Base-by-base conservation (phyloP, 331 rosid species). In the Acacia pycnantha region DNA sequence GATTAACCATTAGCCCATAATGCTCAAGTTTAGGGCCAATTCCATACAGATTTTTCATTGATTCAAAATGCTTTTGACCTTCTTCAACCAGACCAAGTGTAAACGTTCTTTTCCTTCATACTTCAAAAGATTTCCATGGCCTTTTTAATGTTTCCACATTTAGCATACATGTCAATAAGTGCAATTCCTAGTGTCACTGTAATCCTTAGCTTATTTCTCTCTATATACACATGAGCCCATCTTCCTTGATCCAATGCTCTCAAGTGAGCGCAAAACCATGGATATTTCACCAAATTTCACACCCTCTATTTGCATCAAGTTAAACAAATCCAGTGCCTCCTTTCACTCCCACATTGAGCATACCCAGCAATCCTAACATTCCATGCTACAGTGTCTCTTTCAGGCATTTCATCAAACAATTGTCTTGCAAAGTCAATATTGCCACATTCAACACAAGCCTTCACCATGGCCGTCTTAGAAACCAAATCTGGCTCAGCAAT, bases 161-260 rank as follows among this genome's bases (percentile, higher is more conserved):
- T 86, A 0, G 77, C 84, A 71, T 86, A 88, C 90, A 82, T 86
- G 65, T 88, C 90, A 24, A 88, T 43, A 51, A 86, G 72, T 3
- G 85, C 87, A 4, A 86, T 84, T 70, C 87, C 86, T 33, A 89
- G 73, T 1, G 77, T 78, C 81, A 89, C 82, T 0, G 86, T 84
- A 74, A 86, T 77, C 44, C 59, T 44, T 22, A 86, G 35, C 74
- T 78, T 82, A 51, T 79, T 86, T 73, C 29, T 89, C 73, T 84
- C 87, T 18, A 86, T 80, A 77, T 82, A 82, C 2, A 81, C 85
- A 70, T 88, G 84, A 1, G 88, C 89, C 85, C 91, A 86, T 74
- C 79, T 82, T 40, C 90, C 90, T 26, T 86, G 91, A 77, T 84
- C 88, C 82, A 88, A 48, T 47, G 88, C 87, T 40, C 90, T 90